Evolutionary conservation across 139 green algal species (phyloP), one percentile per base, ranked within the genome.

Genomic region (Coelastrella sp.): DNA sequence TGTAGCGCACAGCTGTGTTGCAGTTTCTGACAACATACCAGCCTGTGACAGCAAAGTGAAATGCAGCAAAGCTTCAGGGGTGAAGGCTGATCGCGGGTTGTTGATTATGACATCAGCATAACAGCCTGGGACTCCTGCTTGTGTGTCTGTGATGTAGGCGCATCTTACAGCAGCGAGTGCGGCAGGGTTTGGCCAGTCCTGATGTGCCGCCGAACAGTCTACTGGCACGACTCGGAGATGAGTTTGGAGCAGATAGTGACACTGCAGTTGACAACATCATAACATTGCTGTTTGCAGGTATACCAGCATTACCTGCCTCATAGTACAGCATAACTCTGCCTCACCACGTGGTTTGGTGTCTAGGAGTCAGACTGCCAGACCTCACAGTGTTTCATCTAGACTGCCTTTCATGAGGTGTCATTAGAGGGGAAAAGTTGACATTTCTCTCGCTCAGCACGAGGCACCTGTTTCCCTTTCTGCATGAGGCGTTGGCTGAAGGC

Each of bases 251-350:
- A 15, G n/a, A 84, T 32, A 84, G 59, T 68, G 32, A 63, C 30
- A 45, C 37, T 21, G 57, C 57, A 19, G 43, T 19, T n/a, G 60
- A 73, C 60, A 84, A 84, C 38, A 9, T 66, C 38, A 84, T 84
- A n/a, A 51, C 13, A 0, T 30, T 84, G 37, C 41, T 84, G 40
- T 84, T 73, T 75, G 77, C 59, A 27, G 59, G 50, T 68, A 34
- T n/a, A 37, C n/a, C 40, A 64, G 11, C 15, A 23, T 9, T 2
- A 23, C 11, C 11, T 3, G 45, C 11, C 11, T 57, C 11, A 1
- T 1, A 57, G 45, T 13, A 57, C 11, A 23, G 11, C 0, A 9
- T 13, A 57, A 57, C 0, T 0, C 45, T 23, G 45, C 45, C 11
- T 8, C 11, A 57, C 11, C 11, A 21, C 11, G 45, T 53, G 8